Evolutionary conservation across 2,329 filamentous ascomycete genomes (phyloP).

Genomic region (Pseudocercospora musae): DNA sequence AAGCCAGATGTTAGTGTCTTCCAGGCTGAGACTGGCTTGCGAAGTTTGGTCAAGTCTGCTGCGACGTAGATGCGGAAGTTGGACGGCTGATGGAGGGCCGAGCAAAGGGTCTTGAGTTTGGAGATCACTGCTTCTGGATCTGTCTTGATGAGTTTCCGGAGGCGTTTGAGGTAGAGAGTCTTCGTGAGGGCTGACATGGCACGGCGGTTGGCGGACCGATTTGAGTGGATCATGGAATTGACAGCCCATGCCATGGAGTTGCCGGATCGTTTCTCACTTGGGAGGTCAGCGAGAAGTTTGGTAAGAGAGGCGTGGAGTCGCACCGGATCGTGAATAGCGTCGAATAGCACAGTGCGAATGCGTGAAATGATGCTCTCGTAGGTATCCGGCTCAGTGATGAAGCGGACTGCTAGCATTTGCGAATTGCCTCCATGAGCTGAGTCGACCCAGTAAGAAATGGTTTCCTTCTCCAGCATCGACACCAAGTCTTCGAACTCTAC

Average conservation of each 20-base stretch:
- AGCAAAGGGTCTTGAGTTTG: conserved; percentile 74
- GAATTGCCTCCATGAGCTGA: conserved; percentile 67
- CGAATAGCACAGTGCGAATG: conserved; percentile 82
- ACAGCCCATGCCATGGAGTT: conserved; percentile 60
- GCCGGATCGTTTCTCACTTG: conserved; percentile 85
- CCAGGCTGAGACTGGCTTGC: conserved; percentile 76
- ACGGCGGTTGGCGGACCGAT: conserved; percentile 70
- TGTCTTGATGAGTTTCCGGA: conserved; percentile 75
- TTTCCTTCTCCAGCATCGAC: conserved; percentile 85
- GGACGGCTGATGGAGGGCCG: conserved; percentile 72
- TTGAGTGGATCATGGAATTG: conserved; percentile 74
- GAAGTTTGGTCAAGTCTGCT: conserved; percentile 71
- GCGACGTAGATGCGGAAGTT: conserved; percentile 86
- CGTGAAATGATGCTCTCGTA: conserved; percentile 79
- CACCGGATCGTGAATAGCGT: conserved; percentile 78
- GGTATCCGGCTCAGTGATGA: conserved; percentile 85
- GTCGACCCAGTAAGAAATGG: conserved; percentile 75
- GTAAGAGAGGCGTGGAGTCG: conserved; percentile 62
- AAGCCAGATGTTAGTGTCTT: conserved; percentile 58
- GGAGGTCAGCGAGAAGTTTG: conserved; percentile 86
- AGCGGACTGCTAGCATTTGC: conserved; percentile 76
- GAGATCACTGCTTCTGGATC: conserved; percentile 71
- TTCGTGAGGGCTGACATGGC: conserved; percentile 82
- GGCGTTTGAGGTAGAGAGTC: conserved; percentile 78
- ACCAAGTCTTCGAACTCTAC: conserved; percentile 91